These are phyloP conservation scores for Microbotryum violaceum DNA, from an alignment of 1,284 basidiomycete genomes.

Conservation along the genomic window DNA sequence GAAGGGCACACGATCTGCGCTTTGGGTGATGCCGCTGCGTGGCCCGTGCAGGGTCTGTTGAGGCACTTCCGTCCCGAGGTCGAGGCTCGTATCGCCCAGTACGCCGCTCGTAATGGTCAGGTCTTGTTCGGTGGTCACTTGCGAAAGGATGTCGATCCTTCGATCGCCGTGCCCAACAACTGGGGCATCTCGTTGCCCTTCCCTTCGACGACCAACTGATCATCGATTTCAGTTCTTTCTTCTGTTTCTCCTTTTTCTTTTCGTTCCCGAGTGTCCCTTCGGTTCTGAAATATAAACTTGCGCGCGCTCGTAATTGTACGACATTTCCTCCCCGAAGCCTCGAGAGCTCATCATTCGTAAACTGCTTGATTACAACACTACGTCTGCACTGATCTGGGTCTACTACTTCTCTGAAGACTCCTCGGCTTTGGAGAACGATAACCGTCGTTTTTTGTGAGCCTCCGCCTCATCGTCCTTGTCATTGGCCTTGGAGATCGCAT, in stretches of 20 bases:
- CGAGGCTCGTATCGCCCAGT: slow-evolving; percentile 73
- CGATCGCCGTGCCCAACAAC: slow-evolving; percentile 43
- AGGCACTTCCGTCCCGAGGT: slow-evolving; percentile 94
- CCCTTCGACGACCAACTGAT: slow-evolving; percentile 2
- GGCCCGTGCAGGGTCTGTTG: slow-evolving; percentile 94
- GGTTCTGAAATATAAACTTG: too few species aligned
- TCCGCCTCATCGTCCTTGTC: too few species aligned
- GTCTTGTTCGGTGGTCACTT: slow-evolving; percentile 84
- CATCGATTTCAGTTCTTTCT: neutral
- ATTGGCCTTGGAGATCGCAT: too few species aligned
- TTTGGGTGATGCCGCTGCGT: slow-evolving; percentile 92
- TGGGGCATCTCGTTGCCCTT: slow-evolving; percentile 24
- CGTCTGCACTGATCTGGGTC: too few species aligned
- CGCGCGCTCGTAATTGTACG: too few species aligned
- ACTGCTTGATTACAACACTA: too few species aligned
- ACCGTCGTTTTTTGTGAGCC: too few species aligned
- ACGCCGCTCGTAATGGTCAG: slow-evolving; percentile 67
- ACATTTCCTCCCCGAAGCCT: too few species aligned
- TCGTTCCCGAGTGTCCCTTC: neutral
- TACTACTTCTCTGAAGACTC: too few species aligned
- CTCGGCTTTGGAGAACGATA: too few species aligned
- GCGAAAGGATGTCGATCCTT: slow-evolving; percentile 61
- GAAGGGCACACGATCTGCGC: slow-evolving; percentile 85
- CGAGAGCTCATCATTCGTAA: too few species aligned
- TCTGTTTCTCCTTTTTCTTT: neutral